These are phyloP conservation scores for Aspergillus tamarii DNA, from an alignment of 2,329 filamentous ascomycete genomes.

Conservation along the genomic window DNA sequence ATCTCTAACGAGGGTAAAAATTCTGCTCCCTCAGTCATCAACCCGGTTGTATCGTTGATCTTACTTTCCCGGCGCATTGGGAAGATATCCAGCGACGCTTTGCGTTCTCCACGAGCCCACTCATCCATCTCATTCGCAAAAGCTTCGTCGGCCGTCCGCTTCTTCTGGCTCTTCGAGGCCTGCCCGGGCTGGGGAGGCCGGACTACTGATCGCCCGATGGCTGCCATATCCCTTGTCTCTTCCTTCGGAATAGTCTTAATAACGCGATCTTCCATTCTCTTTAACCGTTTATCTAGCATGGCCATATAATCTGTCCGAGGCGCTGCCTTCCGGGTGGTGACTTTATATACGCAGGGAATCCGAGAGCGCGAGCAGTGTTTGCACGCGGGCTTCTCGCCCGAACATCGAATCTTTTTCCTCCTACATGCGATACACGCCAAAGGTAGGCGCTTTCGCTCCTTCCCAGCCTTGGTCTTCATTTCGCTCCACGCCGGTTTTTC, in stretches of 20 bases:
- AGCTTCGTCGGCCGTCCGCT: constrained; percentile 82
- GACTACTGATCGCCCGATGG: constrained; percentile 78
- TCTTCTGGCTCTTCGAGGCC: constrained; percentile 67
- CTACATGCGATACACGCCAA: constrained; percentile 94
- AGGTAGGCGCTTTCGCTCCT: constrained; percentile 89
- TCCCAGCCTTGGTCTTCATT: constrained; percentile 88
- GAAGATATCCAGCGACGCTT: constrained; percentile 52
- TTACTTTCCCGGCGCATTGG: constrained; percentile 61
- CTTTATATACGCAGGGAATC: constrained; percentile 96
- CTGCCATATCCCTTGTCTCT: constrained; percentile 69
- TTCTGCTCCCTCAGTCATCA: constrained; percentile 80
- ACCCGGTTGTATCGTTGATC: constrained; percentile 72
- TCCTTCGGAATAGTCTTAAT: constrained; percentile 93
- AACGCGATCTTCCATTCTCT: constrained; percentile 96
- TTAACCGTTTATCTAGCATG: constrained; percentile 93
- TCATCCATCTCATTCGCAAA: constrained; percentile 80
- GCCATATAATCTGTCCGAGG: constrained; percentile 98
- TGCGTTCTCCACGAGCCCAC: constrained; percentile 70
- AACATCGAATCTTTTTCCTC: constrained; percentile 96
- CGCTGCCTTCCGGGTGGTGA: constrained; percentile 89
- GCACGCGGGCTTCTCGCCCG: constrained; percentile 95
- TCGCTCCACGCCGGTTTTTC: constrained; percentile 74
- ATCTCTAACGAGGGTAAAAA: constrained; percentile 82
- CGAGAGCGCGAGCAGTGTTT: constrained; percentile 92
- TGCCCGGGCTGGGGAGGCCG: constrained; percentile 72